These are phyloP conservation scores for Chlorophyllum brunneum DNA, from an alignment of 768 basidiomycete species.

Conservation along the genomic window DNA sequence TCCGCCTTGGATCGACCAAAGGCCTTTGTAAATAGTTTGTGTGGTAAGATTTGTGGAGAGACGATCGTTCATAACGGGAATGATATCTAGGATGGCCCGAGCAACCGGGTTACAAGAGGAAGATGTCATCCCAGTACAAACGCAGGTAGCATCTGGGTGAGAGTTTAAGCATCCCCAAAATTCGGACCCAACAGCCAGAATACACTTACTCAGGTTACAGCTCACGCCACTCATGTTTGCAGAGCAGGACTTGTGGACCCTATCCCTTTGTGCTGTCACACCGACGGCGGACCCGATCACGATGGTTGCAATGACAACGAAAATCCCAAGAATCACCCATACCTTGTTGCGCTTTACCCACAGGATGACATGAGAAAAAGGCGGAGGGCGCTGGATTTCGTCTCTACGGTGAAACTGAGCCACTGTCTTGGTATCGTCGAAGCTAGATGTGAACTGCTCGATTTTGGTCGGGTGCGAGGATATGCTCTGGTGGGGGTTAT, in stretches of 20 bases:
- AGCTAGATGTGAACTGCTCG: constrained; percentile 18
- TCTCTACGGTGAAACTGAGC: not conserved
- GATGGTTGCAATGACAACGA: constrained; percentile 32
- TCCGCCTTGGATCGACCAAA: constrained; percentile 49
- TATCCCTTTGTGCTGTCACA: constrained; percentile 33
- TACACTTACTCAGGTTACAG: constrained; percentile 53
- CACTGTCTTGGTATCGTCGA: constrained; percentile 17
- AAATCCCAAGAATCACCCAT: constrained; percentile 21
- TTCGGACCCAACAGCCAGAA: not conserved
- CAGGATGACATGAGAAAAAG: constrained; percentile 9
- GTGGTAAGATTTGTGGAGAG: constrained; percentile 45
- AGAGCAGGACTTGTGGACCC: constrained; percentile 28
- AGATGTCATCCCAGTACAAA: constrained; percentile 43
- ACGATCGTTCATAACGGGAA: constrained; percentile 43
- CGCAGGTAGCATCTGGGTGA: constrained; percentile 55
- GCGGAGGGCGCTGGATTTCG: not conserved
- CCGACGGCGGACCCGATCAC: constrained; percentile 43
- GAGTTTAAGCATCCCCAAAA: constrained; percentile 10
- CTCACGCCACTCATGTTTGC: constrained; percentile 42
- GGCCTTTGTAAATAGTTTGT: constrained; percentile 38
- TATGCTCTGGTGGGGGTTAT: constrained; percentile 47
- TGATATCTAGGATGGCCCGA: constrained; percentile 43
- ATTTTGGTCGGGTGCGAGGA: constrained; percentile 21
- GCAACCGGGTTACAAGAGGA: constrained; percentile 49
- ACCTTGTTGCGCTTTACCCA: constrained; percentile 14